Conservation (phyloP, 805 yeast genomes). For the Zygotorulaspora florentina region DNA sequence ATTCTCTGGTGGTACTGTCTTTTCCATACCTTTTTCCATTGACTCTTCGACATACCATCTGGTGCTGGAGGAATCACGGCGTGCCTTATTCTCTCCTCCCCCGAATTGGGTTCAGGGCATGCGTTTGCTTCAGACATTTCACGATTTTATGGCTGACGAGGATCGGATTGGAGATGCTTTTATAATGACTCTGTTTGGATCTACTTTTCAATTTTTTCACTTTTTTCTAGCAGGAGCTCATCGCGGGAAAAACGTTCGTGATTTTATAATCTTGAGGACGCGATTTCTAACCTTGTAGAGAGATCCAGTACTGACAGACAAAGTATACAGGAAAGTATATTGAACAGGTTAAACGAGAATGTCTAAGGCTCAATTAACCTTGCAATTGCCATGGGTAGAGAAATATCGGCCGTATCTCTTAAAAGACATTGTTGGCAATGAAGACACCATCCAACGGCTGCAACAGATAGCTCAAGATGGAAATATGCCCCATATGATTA, state of each 20-base stretch:
- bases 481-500: slow-evolving; percentile 94
- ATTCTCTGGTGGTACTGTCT: slow-evolving; percentile 56
- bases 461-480: slow-evolving; percentile 86
- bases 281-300: background rate
- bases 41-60: slow-evolving; percentile 81
- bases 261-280: background rate
- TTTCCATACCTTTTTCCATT: slow-evolving; percentile 72
- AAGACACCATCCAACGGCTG: slow-evolving; percentile 80
- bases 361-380: slow-evolving; percentile 15
- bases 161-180: background rate
- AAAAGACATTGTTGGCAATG: slow-evolving; percentile 88
- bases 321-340: background rate
- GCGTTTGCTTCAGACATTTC: slow-evolving; percentile 2
- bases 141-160: background rate
- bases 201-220: background rate
- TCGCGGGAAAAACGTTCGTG: slow-evolving; percentile 12
- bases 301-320: background rate
- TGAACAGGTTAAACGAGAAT: slow-evolving; percentile 2
- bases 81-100: slow-evolving; percentile 11
- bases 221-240: slow-evolving; percentile 7
- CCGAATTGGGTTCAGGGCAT: background rate
- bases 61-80: slow-evolving; percentile 46
- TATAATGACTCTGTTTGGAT: background rate
- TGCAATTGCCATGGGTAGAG: slow-evolving; percentile 69
- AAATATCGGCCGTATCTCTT: slow-evolving; percentile 82